Base-by-base conservation (phyloP, 2,329 filamentous ascomycete genomes). In the Hypomyces perniciosus region DNA sequence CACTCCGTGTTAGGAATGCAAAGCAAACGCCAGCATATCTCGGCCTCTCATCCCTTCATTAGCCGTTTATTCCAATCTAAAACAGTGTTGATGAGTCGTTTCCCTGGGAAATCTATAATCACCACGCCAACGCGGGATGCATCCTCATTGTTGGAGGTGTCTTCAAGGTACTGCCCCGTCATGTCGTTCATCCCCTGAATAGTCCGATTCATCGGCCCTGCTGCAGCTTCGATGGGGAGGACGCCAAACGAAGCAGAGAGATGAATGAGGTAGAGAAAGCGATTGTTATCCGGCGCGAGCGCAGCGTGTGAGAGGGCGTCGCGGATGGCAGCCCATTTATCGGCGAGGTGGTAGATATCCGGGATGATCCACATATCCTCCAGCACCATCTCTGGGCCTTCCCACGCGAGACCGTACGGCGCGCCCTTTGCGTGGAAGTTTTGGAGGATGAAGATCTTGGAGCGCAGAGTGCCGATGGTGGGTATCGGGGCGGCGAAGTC, bases 161-260 rank as follows among this genome's bases (percentile, higher is more conserved):
- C 61, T 31, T 63, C 59, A 35, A 76, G 62, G 69, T 71, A 77
- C 55, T 63, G 61, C 31, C 73, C 73, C 33, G 73, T 75, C 63
- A 70, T 68, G 56, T 77, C 74, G 50, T 78, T 78, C 66, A 77
- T 75, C 29, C 75, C 75, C n/a, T 59, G 57, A 4, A 75, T 63
- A 12, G 65, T 66, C 39, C 63, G 61, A 55, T 75, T 71, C 47
- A 59, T 57, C n/a, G 72, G 68, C 0, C 75, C 75, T 0, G 75
- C 74, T 8, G 75, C 75, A 1, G 73, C 75, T 57, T 75, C 72
- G 46, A 78, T 74, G 35, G 75, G 75, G 52, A 73, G 54, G 8
- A 78, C 73, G 35, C 73, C 74, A 2, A 76, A 68, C 20, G 70
- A 72, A 10, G 75, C 75, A 12, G 72, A 76, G 26, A 75, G 56